These are phyloP conservation scores for Leucogyrophana mollusca DNA, from an alignment of 768 basidiomycete genomes.

Conservation along the genomic window DNA sequence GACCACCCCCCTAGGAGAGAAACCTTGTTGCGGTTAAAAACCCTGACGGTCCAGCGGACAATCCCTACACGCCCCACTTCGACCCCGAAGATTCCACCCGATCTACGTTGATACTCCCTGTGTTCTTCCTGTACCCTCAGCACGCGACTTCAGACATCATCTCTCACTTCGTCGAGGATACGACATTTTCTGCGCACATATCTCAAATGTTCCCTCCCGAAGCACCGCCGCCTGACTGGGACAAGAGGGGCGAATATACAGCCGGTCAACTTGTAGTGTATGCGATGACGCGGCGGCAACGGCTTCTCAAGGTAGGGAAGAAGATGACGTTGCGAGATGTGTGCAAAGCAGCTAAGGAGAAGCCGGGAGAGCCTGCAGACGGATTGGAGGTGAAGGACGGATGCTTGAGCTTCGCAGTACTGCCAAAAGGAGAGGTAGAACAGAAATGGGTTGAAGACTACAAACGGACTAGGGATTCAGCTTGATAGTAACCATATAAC, in stretches of 20 bases:
- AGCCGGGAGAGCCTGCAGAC: slow-evolving; percentile 60
- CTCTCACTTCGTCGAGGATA: slow-evolving; percentile 79
- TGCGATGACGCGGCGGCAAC: slow-evolving; percentile 71
- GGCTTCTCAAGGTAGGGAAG: slow-evolving; percentile 88
- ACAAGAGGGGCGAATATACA: slow-evolving; percentile 64
- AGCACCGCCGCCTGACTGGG: slow-evolving; percentile 72
- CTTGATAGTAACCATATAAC: slow-evolving; percentile 8
- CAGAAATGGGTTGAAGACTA: slow-evolving; percentile 85
- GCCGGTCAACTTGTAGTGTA: slow-evolving; percentile 72
- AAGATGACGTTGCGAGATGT: slow-evolving; percentile 86
- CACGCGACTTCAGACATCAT: slow-evolving; percentile 88
- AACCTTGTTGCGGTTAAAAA: slow-evolving; percentile 61
- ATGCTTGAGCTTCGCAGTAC: slow-evolving; percentile 73
- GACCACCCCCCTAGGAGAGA: slow-evolving; percentile 53
- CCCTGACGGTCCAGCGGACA: slow-evolving; percentile 46
- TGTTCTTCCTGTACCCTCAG: slow-evolving; percentile 93
- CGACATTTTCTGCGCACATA: slow-evolving; percentile 78
- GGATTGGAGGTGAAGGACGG: slow-evolving; percentile 85
- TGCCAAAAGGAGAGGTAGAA: slow-evolving; percentile 77
- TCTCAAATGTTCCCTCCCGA: slow-evolving; percentile 80
- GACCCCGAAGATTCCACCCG: slow-evolving; percentile 61
- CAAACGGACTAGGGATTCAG: slow-evolving; percentile 54
- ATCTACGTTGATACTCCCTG: slow-evolving; percentile 72
- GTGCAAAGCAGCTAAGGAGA: slow-evolving; percentile 57
- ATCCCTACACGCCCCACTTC: slow-evolving; percentile 63